These are phyloP conservation scores for Stylosanthes scabra DNA, from an alignment of 331 rosid species.

Conservation along the genomic window DNA sequence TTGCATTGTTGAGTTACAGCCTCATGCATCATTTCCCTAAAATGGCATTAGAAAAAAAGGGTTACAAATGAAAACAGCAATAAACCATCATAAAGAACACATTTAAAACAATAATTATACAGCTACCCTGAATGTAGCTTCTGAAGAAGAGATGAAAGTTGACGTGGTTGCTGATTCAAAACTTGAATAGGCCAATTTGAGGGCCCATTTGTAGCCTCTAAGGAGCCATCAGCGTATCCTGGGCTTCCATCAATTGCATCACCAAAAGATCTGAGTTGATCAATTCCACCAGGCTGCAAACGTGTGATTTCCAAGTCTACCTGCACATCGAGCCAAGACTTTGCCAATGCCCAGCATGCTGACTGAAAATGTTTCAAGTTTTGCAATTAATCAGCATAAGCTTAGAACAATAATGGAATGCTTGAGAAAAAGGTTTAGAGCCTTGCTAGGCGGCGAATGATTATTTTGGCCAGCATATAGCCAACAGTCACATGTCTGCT, in stretches of 20 bases:
- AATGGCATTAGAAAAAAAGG: slow-evolving; percentile 29
- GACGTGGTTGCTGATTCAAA: slow-evolving; percentile 88
- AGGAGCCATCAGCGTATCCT: slow-evolving; percentile 56
- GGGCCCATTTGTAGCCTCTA: slow-evolving; percentile 63
- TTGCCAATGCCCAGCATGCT: slow-evolving; percentile 99
- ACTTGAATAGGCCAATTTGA: slow-evolving; percentile 94
- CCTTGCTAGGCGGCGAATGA: no score
- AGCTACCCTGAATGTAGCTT: slow-evolving; percentile 92
- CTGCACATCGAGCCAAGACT: slow-evolving; percentile 93
- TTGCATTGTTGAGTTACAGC: slow-evolving; percentile 85
- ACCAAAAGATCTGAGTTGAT: slow-evolving; percentile 58
- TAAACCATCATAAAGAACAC: slow-evolving; percentile 1
- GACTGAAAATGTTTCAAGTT: slow-evolving; percentile 63
- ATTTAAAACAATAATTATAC: slow-evolving; percentile 36
- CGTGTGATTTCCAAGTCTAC: slow-evolving; percentile 85
- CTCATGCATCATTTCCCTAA: slow-evolving; percentile 86
- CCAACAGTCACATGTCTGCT: no score
- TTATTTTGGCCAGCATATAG: no score
- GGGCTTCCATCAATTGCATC: slow-evolving; percentile 72
- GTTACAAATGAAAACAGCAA: slow-evolving; percentile 20
- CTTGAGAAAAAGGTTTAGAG: neutral
- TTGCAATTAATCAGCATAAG: slow-evolving; percentile 29
- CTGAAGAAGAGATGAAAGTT: slow-evolving; percentile 84
- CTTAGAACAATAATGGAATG: slow-evolving; percentile 26
- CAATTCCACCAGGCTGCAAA: slow-evolving; percentile 68